phyloP scores from a whole-genome alignment of 371 early-diverging fungal genomes.

The Mortierella sp. region DNA sequence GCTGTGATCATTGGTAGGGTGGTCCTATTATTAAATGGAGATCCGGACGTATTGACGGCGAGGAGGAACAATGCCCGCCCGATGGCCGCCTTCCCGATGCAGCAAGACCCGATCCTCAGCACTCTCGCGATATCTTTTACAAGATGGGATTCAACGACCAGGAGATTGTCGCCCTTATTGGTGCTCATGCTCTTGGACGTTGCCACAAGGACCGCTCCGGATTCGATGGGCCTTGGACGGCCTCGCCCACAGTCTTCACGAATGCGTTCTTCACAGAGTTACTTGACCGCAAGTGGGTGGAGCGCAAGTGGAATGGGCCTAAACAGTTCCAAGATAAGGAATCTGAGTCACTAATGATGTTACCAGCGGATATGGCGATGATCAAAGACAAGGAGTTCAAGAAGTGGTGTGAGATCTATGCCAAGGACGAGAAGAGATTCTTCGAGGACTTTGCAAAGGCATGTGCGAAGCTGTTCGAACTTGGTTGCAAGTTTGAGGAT shows the following conservation, averaged over 20 bases:
- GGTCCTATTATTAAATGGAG: slow-evolving; percentile 89
- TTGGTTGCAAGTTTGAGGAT: slow-evolving; percentile 82
- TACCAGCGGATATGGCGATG: slow-evolving; percentile 81
- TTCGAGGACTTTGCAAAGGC: slow-evolving; percentile 87
- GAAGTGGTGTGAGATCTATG: slow-evolving; percentile 82
- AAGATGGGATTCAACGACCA: slow-evolving; percentile 95
- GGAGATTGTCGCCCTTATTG: slow-evolving; percentile 90
- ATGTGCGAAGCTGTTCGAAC: slow-evolving; percentile 83
- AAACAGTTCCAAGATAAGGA: slow-evolving; percentile 85
- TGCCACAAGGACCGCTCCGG: slow-evolving; percentile 91
- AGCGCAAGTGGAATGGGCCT: slow-evolving; percentile 84
- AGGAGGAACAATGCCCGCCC: slow-evolving; percentile 69
- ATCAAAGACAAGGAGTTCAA: slow-evolving; percentile 74
- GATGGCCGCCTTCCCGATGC: slow-evolving; percentile 94
- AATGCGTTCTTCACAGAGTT: slow-evolving; percentile 87
- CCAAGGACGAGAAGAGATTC: slow-evolving; percentile 80
- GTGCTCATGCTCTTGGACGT: slow-evolving; percentile 93
- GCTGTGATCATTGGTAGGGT: slow-evolving; percentile 57
- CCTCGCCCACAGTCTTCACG: slow-evolving; percentile 86
- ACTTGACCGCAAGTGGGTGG: slow-evolving; percentile 80
- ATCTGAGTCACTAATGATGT: slow-evolving; percentile 76
- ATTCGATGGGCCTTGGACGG: slow-evolving; percentile 90
- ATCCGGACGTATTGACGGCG: slow-evolving; percentile 77
- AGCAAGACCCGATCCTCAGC: slow-evolving; percentile 68
- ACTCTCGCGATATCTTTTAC: slow-evolving; percentile 85